phyloP scores from a whole-genome alignment of 169 alveolate species.

The Plasmodium knowlesi region DNA sequence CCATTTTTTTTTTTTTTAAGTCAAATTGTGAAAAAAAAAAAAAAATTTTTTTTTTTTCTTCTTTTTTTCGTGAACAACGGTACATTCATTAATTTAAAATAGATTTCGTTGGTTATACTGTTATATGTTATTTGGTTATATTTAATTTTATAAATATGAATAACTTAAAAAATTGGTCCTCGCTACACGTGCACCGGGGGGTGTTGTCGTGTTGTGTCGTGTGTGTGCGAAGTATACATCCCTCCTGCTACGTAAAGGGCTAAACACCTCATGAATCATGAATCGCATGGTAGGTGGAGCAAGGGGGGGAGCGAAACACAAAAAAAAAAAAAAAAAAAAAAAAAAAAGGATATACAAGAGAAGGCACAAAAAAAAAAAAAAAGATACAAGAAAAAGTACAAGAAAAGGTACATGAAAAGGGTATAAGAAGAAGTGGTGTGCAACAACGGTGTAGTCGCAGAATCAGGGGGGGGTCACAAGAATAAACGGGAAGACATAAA shows the following conservation, averaged over 20 bases:
- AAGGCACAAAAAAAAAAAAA: background rate
- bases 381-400: background rate
- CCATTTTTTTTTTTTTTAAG: background rate
- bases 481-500: background rate
- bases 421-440: background rate
- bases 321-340: background rate
- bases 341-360: too few relatives aligned
- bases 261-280: background rate
- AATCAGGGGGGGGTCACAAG: background rate
- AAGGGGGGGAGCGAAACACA: background rate
- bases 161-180: background rate
- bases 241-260: background rate
- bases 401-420: background rate
- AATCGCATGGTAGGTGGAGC: background rate
- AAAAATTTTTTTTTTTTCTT: background rate
- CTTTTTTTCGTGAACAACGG: background rate
- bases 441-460: background rate
- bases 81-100: conserved; percentile 13
- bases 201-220: background rate
- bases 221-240: background rate
- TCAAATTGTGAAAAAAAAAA: background rate
- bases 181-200: background rate
- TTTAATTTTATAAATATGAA: conserved; percentile 25
- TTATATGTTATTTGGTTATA: background rate
- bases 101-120: background rate